Conservation (phyloP, 148 eudicot genomes). For the Simmondsia chinensis region DNA sequence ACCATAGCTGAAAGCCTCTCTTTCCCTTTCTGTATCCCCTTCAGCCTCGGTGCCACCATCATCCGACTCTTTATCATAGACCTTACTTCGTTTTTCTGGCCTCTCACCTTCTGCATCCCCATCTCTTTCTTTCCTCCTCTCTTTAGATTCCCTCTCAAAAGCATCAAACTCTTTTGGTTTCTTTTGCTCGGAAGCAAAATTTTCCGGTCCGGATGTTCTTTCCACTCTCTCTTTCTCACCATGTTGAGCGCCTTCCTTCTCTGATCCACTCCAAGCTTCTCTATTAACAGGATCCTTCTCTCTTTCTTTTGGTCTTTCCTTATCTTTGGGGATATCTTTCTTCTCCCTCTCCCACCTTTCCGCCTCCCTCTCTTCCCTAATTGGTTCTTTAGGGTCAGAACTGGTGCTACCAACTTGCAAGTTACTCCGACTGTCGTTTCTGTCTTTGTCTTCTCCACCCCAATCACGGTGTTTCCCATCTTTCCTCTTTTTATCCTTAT, state of each 20-base stretch:
- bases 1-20: constrained; percentile 62
- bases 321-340: constrained; percentile 59
- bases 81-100: constrained; percentile 66
- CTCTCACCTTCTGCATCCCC: constrained; percentile 71
- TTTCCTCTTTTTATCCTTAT: constrained; percentile 79
- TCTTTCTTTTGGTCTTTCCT: constrained; percentile 65
- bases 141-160: constrained; percentile 65
- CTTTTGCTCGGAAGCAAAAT: constrained; percentile 42
- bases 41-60: constrained; percentile 65
- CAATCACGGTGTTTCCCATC: constrained; percentile 80
- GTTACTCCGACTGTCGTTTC: constrained; percentile 53
- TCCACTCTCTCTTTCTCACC: constrained; percentile 51
- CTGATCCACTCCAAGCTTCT: constrained; percentile 50
- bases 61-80: constrained; percentile 64
- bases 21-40: constrained; percentile 61
- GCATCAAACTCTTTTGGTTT: constrained; percentile 54
- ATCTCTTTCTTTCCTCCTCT: constrained; percentile 79
- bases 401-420: constrained; percentile 38
- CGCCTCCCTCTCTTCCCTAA: constrained; percentile 57
- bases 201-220: constrained; percentile 42
- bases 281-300: constrained; percentile 60
- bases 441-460: constrained; percentile 68
- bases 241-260: constrained; percentile 49
- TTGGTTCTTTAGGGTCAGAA: constrained; percentile 49
- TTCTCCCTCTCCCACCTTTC: constrained; percentile 72